Percentiles rank a stretch among this genome's conserved stretches.
Conservation (phyloP, 163 green algal species). For the Coccomyxa subellipsoidea region DNA sequence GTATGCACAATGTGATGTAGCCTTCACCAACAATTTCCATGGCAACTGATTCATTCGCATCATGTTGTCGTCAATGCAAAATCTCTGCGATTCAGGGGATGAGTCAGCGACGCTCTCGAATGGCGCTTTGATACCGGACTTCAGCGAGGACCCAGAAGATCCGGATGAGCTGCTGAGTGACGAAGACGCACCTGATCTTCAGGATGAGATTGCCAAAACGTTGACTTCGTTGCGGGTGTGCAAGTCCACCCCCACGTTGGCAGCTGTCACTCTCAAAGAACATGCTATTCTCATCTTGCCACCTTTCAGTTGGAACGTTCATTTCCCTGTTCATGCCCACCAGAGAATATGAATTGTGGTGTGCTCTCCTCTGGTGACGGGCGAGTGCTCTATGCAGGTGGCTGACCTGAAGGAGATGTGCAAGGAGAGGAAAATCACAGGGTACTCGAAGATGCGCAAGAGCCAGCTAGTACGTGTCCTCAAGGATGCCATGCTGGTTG, state of each 20-base stretch:
- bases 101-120: no score
- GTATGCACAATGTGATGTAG: no score
- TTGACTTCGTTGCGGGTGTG: neutral
- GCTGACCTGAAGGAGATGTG: slow-evolving; percentile 5
- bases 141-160: neutral
- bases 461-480: neutral
- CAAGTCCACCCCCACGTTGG: neutral
- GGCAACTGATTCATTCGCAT: no score
- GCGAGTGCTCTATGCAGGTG: neutral
- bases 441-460: neutral
- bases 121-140: neutral
- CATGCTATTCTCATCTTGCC: no score
- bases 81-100: no score
- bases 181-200: slow-evolving; percentile 2
- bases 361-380: neutral
- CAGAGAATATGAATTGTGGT: no score
- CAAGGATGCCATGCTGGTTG: neutral
- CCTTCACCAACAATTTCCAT: no score
- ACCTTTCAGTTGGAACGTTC: no score
- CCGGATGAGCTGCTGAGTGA: slow-evolving; percentile 4
- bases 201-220: slow-evolving; percentile 10
- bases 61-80: no score
- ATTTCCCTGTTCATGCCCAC: no score
- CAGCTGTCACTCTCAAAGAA: neutral
- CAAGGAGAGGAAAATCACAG: slow-evolving; percentile 8